phyloP scores from a whole-genome alignment of 2,329 filamentous ascomycete genomes.

The Aspergillus bombycis region DNA sequence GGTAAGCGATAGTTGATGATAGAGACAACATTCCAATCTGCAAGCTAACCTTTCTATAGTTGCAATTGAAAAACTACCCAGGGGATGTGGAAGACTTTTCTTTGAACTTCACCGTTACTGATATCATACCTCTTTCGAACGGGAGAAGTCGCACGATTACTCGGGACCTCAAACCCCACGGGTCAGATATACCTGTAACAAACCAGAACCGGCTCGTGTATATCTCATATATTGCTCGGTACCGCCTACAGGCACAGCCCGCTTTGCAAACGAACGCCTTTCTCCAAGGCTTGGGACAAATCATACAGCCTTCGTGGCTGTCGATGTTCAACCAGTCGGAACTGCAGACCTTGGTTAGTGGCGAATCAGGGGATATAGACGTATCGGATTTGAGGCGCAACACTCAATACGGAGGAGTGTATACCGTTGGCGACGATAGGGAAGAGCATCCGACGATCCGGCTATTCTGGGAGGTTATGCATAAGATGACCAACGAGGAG shows the following conservation, averaged over 20 bases:
- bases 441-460: conserved; percentile 82
- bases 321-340: conserved; percentile 99
- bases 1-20: conserved; percentile 39
- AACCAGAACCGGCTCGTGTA: conserved; percentile 94
- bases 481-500: conserved; percentile 72
- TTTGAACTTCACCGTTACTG: conserved; percentile 87
- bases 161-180: conserved; percentile 74
- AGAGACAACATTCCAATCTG: conserved; percentile 5
- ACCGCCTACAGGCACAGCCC: conserved; percentile 81
- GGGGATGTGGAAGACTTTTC: conserved; percentile 79
- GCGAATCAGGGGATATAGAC: conserved; percentile 83
- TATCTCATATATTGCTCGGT: conserved; percentile 85
- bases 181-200: conserved; percentile 76
- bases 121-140: conserved; percentile 61
- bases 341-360: conserved; percentile 88
- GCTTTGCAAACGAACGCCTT: conserved; percentile 84
- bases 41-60: conserved; percentile 29
- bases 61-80: conserved; percentile 78
- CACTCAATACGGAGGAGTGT: conserved; percentile 85
- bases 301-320: conserved; percentile 91
- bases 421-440: conserved; percentile 84
- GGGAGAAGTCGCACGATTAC: conserved; percentile 64
- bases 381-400: conserved; percentile 82
- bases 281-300: conserved; percentile 78
- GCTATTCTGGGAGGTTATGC: conserved; percentile 91